A percentile compares a stretch with the other conserved stretches of the same genome.
Evolutionary conservation across 768 basidiomycete species (phyloP).

Genomic region (Macrolepiota dolichaula): DNA sequence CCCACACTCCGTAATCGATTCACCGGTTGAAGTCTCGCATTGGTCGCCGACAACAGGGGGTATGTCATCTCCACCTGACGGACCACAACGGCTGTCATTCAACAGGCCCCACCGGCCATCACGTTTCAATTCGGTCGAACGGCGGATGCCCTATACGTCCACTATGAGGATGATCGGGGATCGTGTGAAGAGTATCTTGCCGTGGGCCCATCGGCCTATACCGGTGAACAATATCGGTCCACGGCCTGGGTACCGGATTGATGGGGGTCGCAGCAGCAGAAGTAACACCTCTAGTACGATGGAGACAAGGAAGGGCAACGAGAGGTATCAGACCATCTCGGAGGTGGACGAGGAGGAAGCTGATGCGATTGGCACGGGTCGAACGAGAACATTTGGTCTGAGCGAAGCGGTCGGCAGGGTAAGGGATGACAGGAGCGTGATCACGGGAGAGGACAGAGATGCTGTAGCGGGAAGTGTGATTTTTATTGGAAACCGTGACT

Average conservation of each 20-base stretch:
- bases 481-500: constrained; percentile 12
- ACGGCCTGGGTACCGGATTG: not conserved
- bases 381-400: not conserved
- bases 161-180: not conserved
- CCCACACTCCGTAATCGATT: constrained; percentile 1
- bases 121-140: not conserved
- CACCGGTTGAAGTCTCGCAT: not conserved
- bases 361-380: not conserved
- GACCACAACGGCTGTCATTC: not conserved
- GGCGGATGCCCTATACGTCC: not conserved
- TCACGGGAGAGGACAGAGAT: constrained; percentile 12
- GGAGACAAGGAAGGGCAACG: constrained; percentile 2
- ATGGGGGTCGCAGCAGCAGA: not conserved
- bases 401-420: not conserved
- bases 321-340: not conserved
- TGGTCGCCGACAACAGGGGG: constrained; percentile 3
- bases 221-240: not conserved
- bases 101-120: not conserved
- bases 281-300: constrained; percentile 1
- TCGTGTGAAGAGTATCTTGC: constrained; percentile 5
- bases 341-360: constrained; percentile 10
- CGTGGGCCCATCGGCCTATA: constrained; percentile 1
- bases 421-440: not conserved
- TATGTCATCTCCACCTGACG: not conserved
- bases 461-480: constrained; percentile 11